Base-by-base conservation (phyloP, 2,329 filamentous ascomycete species). In the Fusarium palustre region DNA sequence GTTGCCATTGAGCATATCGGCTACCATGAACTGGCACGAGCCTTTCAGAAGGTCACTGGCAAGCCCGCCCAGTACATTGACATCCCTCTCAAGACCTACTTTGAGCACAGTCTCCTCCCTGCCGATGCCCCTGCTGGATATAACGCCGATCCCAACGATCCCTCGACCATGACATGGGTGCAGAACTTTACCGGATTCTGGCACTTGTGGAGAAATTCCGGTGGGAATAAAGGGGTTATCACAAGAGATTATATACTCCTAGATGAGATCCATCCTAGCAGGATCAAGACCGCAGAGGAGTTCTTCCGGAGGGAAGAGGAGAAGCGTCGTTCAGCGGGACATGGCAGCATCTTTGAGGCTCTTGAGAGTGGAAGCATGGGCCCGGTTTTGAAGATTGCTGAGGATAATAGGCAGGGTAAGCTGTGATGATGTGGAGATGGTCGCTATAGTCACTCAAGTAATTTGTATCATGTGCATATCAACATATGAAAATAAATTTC, bases 1-100 rank as follows among this genome's bases (percentile, higher is more conserved):
- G 10, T 38, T 1, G 34, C 34, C 10, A 38, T 38, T 0, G 34
- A n/a, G 2, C 34, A 38, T 1, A 38, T 36, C 33, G 9, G 28
- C 33, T 0, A 36, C 18, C 16, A 0, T 11, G 1, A 18, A 0
- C 33, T 36, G 0, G 33, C 33, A 7, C 0, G 10, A 0, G 33
- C 33, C 10, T 38, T 38, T n/a, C 34, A 38, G 18, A 38, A 38
- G 10, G 34, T 38, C 18, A 38, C 34, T n/a, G 34, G 34, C 34
- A 38, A 38, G 3, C 34, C 34, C 10, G 34, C 34, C 18, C 5
- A 38, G 18, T n/a, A n/a, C 3, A n/a, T 38, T 6, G 34, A 38
- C 18, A 38, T 38, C 34, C 34, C 34, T 10, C 5, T 38, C 3
- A n/a, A 18, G 10, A 5, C 34, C 11, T 38, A 38, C 18, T 38